Percentiles rank a stretch among this genome's conserved stretches.
Evolutionary conservation across 345 rosid species (phyloP).

Genomic region (Nasturtium officinale): DNA sequence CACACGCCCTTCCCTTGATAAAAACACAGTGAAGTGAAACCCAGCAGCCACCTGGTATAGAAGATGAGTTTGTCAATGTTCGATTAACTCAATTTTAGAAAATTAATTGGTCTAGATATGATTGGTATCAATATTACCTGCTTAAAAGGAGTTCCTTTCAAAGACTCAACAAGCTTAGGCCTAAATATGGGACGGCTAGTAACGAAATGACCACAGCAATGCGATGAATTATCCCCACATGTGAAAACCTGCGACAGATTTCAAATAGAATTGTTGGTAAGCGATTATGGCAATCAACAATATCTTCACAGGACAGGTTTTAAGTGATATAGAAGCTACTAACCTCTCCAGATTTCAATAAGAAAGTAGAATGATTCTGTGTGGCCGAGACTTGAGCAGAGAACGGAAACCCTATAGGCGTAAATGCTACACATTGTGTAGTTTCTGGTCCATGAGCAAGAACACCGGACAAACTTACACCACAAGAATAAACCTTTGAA

Average conservation of each 20-base stretch:
- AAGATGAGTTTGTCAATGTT: conserved; percentile 20
- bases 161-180: conserved; percentile 83
- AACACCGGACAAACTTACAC: conserved; percentile 83
- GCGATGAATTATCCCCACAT: conserved; percentile 94
- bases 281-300: background rate
- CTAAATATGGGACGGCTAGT: conserved; percentile 76
- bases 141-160: conserved; percentile 79
- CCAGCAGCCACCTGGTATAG: conserved; percentile 86
- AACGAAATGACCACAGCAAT: conserved; percentile 82
- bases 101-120: background rate
- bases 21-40: conserved; percentile 81
- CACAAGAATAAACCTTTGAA: conserved; percentile 89
- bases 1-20: conserved; percentile 75
- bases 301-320: background rate
- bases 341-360: conserved; percentile 92
- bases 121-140: conserved; percentile 54
- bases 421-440: conserved; percentile 85
- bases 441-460: conserved; percentile 97
- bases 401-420: conserved; percentile 66
- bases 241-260: conserved; percentile 68
- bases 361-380: conserved; percentile 87
- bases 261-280: background rate
- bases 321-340: conserved; percentile 29
- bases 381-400: conserved; percentile 81
- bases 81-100: background rate